phyloP scores from a whole-genome alignment of 129 eudicot species.

The Erigeron canadensis region DNA sequence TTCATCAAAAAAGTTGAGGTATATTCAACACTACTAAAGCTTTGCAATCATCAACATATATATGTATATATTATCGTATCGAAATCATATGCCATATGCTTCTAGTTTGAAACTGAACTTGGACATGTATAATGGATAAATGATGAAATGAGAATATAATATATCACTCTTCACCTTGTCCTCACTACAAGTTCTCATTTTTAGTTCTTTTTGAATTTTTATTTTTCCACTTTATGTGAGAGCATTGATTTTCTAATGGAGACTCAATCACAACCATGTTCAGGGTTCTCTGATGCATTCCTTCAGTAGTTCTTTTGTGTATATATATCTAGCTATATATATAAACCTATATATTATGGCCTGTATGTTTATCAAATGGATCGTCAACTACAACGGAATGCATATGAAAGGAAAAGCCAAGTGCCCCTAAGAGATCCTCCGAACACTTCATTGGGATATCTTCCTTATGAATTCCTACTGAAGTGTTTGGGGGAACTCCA shows the following conservation, averaged over 20 bases:
- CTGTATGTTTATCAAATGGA: no score
- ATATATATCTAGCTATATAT: no score
- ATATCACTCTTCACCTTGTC: background rate
- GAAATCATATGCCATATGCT: background rate
- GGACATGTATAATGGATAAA: background rate
- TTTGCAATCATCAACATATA: background rate
- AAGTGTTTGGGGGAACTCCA: constrained; percentile 28
- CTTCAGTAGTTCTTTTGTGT: no score
- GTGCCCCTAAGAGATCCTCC: constrained; percentile 23
- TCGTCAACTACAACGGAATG: background rate
- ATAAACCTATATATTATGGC: no score
- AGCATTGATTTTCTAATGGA: background rate
- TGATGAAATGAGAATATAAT: constrained; percentile 15
- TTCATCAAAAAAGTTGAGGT: background rate
- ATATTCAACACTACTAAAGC: background rate
- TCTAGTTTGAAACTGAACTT: background rate
- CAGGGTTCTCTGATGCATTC: no score
- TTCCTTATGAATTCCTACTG: background rate
- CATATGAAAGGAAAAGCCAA: background rate
- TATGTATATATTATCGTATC: no score
- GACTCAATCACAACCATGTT: background rate
- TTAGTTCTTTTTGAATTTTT: background rate
- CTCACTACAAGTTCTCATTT: background rate
- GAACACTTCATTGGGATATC: constrained; percentile 16
- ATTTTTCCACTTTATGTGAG: background rate